Evolutionary conservation across 2,329 filamentous ascomycete species (phyloP), one percentile per base, ranked within the genome.

Genomic region (Botrytis aclada): DNA sequence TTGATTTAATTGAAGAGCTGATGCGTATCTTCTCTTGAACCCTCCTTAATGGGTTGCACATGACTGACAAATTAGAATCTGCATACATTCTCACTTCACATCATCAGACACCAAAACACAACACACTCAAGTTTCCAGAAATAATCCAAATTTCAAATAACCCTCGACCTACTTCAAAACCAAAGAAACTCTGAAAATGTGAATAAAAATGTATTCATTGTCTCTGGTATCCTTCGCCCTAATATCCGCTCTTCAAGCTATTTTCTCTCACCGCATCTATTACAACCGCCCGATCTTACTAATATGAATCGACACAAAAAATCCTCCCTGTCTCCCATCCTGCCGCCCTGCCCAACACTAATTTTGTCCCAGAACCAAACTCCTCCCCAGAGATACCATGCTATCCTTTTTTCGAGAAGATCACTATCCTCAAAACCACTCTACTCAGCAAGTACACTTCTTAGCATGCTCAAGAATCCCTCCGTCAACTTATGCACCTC

Each of bases 401-500:
- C 34, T 29, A 18, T 12, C 20, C n/a, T 4, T 22, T 41, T 10
- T 16, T 34, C 37, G 32, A 25, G 14, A 32, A 20, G 22, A 43
- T n/a, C 29, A 56, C 47, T 41, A 41, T 43, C 32, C 22, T 18
- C 20, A 25, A 41, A 25, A 14, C 37, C 10, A 41, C n/a, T 56
- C 79, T 87, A 95, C 79, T 93, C 88, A 39, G 94, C 93, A 79
- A 97, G 84, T 58, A 97, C 93, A 78, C 89, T 87, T 77, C 94
- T 88, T 80, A 97, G 83, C 92, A 97, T 96, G 69, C 88, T 84
- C 80, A 95, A 82, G 82, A 98, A 97, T 75, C 91, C 90, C 7
- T 93, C 92, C 77, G 89, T 89, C 79, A 98, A 83, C 81, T 94
- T 95, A 79, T 93, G 86, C 69, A 97, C 88, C 84, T 97, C 94